phyloP scores from a whole-genome alignment of 148 eudicot species.

The Persicaria tinctoria region DNA sequence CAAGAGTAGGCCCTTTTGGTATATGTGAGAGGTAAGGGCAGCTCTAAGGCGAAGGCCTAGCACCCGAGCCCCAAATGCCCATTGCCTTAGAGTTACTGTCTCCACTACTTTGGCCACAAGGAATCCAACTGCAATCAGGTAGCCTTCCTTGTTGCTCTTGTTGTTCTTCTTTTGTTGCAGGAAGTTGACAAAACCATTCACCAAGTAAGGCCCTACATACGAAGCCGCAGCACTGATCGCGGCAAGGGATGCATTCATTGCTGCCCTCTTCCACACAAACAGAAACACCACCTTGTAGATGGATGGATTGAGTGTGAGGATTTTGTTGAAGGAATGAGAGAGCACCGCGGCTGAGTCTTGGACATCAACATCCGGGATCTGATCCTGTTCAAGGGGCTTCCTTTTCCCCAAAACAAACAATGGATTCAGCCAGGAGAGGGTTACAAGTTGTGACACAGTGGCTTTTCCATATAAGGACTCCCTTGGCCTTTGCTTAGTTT shows the following conservation, averaged over 20 bases:
- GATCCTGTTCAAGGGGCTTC: constrained; percentile 75
- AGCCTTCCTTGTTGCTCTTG: constrained; percentile 32
- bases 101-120: constrained; percentile 44
- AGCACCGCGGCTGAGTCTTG: constrained; percentile 58
- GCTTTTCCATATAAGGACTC: constrained; percentile 66
- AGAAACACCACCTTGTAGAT: constrained; percentile 54
- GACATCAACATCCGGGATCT: constrained; percentile 69
- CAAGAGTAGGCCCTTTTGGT: constrained; percentile 34
- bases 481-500: constrained; percentile 27
- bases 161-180: constrained; percentile 31
- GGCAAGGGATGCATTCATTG: constrained; percentile 75
- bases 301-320: constrained; percentile 49
- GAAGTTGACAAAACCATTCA: constrained; percentile 56
- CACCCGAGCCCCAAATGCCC: constrained; percentile 43
- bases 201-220: constrained; percentile 88
- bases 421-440: constrained; percentile 93
- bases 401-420: constrained; percentile 64
- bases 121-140: constrained; percentile 44
- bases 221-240: constrained; percentile 63
- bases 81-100: constrained; percentile 41
- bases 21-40: constrained; percentile 46
- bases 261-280: constrained; percentile 66
- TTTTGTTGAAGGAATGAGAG: constrained; percentile 47
- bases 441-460: constrained; percentile 52
- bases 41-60: constrained; percentile 53